phyloP scores from a whole-genome alignment of 108 stramenopile species.

The Nitzschia palea region DNA sequence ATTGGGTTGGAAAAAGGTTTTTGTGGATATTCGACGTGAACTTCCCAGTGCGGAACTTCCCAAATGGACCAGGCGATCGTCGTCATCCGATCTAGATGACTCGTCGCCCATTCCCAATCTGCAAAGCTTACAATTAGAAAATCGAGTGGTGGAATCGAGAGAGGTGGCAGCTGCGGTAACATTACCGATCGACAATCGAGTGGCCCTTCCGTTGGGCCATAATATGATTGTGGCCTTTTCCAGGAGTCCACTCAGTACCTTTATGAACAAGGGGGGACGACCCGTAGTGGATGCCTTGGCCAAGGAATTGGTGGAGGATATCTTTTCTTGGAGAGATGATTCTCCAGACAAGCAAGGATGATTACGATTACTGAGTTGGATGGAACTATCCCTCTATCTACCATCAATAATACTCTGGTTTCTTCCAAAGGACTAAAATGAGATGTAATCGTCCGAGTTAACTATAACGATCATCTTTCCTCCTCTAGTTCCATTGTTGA shows the following conservation, averaged over 20 bases:
- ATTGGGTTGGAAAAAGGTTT: slow-evolving; percentile 88
- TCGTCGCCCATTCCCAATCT: background rate
- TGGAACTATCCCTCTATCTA: no score
- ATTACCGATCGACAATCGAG: slow-evolving; percentile 24
- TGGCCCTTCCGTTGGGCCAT: slow-evolving; percentile 74
- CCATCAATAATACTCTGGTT: no score
- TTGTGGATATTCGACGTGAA: slow-evolving; percentile 73
- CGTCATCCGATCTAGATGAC: background rate
- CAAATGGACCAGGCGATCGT: no score
- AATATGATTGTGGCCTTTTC: slow-evolving; percentile 87
- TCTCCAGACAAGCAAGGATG: no score
- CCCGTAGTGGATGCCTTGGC: slow-evolving; percentile 80
- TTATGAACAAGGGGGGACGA: slow-evolving; percentile 69
- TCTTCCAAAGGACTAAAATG: no score
- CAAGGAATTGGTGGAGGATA: slow-evolving; percentile 58
- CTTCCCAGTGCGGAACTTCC: slow-evolving; percentile 46
- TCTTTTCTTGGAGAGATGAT: slow-evolving; percentile 49
- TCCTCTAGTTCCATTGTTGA: no score
- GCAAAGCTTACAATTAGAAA: slow-evolving; percentile 4
- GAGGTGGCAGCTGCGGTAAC: slow-evolving; percentile 44
- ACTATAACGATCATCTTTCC: no score
- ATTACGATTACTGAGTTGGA: no score
- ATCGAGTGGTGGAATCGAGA: slow-evolving; percentile 39
- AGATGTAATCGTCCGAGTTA: no score
- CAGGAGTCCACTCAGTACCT: slow-evolving; percentile 53